Evolutionary conservation across 768 basidiomycete species (phyloP).

Genomic region (Mycena maculata): DNA sequence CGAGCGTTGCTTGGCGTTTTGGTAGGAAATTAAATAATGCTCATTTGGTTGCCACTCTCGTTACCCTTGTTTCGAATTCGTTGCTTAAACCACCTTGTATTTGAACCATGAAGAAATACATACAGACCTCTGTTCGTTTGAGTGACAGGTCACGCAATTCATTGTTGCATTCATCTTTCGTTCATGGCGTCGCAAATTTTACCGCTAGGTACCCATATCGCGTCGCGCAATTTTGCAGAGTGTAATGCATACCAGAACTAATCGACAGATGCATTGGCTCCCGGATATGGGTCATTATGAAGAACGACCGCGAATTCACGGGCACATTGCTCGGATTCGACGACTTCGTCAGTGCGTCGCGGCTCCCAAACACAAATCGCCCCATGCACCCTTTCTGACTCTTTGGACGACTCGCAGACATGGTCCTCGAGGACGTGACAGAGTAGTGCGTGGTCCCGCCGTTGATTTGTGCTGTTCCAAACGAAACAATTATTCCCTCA

Average conservation of each 20-base stretch:
- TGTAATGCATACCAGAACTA: constrained; percentile 67
- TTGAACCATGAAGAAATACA: neutral
- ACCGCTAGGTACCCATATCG: constrained; percentile 73
- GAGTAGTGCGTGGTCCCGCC: constrained; percentile 78
- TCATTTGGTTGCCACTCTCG: neutral
- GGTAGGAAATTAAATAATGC: neutral
- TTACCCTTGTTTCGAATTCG: neutral
- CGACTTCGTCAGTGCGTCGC: constrained; percentile 93
- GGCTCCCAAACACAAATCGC: neutral
- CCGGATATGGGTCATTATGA: constrained; percentile 98
- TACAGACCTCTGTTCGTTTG: neutral
- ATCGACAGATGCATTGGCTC: constrained; percentile 98
- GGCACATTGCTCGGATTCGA: constrained; percentile 96
- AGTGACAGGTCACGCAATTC: neutral
- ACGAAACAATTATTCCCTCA: constrained; percentile 44
- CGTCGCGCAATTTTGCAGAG: neutral
- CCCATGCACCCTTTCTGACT: neutral
- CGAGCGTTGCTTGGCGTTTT: neutral
- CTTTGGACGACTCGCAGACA: constrained; percentile 65
- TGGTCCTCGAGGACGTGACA: constrained; percentile 96
- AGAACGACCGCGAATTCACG: constrained; percentile 95
- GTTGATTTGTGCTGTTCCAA: constrained; percentile 4
- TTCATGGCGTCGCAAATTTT: constrained; percentile 95
- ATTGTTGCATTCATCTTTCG: neutral
- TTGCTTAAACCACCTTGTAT: neutral